Percentiles rank a stretch among this genome's conserved stretches.
These are phyloP conservation scores for Salix udensis DNA, from an alignment of 345 rosid genomes.

Conservation along the genomic window DNA sequence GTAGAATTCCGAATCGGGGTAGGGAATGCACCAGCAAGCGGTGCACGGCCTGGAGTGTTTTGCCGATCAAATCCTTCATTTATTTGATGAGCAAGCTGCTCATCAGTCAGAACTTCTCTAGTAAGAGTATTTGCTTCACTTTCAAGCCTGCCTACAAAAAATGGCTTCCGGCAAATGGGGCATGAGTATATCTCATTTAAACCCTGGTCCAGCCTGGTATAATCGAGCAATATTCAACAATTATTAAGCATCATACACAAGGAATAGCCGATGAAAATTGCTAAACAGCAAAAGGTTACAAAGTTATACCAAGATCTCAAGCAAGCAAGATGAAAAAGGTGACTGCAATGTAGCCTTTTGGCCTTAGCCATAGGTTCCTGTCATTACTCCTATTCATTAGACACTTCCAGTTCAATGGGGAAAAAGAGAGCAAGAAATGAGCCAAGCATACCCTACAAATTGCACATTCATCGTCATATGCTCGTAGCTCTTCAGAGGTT, in stretches of 20 bases:
- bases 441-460: slow-evolving; percentile 79
- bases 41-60: slow-evolving; percentile 43
- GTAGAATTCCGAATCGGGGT: slow-evolving; percentile 49
- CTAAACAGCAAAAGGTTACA: not conserved
- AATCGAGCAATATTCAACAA: slow-evolving; percentile 24
- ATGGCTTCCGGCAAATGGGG: slow-evolving; percentile 98
- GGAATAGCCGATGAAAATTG: slow-evolving; percentile 9
- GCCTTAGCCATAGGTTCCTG: slow-evolving; percentile 99
- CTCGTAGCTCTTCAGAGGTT: slow-evolving; percentile 73
- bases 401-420: slow-evolving; percentile 14
- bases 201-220: slow-evolving; percentile 98
- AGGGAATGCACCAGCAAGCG: slow-evolving; percentile 68
- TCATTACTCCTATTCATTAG: slow-evolving; percentile 24
- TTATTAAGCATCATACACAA: slow-evolving; percentile 14
- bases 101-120: slow-evolving; percentile 57
- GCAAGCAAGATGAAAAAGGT: slow-evolving; percentile 95
- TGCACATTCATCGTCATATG: slow-evolving; percentile 98
- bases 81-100: slow-evolving; percentile 75
- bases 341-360: slow-evolving; percentile 83
- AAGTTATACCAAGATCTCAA: slow-evolving; percentile 85
- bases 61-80: slow-evolving; percentile 56
- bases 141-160: slow-evolving; percentile 65
- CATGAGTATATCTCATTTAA: slow-evolving; percentile 85
- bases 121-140: slow-evolving; percentile 45
- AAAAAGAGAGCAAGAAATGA: slow-evolving; percentile 13